A percentile compares a stretch with the other conserved stretches of the same genome.
Conservation (phyloP, 345 rosid species). For the Arabidopsis thaliana region TAIR10.1 NC_003075.7:9948501-9949000, state of each 20-base stretch:
- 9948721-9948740: neutral
- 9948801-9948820: conserved; percentile 27
- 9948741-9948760: conserved; percentile 5
- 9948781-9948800: conserved; percentile 26
- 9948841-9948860: conserved; percentile 15
- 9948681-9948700: neutral
- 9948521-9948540: neutral
- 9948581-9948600: neutral
- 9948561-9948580: too few relatives aligned
- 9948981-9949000: conserved; percentile 40
- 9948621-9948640: neutral
- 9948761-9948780: neutral
- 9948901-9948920: conserved; percentile 63
- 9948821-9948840: neutral
- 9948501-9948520: neutral
- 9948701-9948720: neutral
- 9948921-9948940: conserved; percentile 59
- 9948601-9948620: neutral
- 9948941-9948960: conserved; percentile 44
- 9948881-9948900: conserved; percentile 50
- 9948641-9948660: neutral
- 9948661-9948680: neutral
- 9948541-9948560: neutral
- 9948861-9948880: conserved; percentile 29
- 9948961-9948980: conserved; percentile 41